These are phyloP conservation scores for Pichia thaimueangensis DNA, from an alignment of 805 yeast species.

Conservation along the genomic window DNA sequence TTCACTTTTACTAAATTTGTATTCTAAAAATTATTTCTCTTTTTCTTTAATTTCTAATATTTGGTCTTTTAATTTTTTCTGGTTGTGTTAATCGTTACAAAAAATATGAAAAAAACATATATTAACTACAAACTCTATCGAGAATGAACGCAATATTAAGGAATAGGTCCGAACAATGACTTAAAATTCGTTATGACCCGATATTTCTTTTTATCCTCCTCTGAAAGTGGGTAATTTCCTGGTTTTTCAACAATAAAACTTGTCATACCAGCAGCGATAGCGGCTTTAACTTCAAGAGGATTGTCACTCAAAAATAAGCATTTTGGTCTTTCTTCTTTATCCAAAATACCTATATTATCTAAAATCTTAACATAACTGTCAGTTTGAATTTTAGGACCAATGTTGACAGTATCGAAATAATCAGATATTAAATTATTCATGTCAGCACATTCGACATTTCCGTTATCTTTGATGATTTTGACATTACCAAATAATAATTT, in stretches of 20 bases:
- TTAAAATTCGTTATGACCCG: conserved; percentile 27
- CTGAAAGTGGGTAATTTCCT: conserved; percentile 56
- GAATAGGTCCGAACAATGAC: neutral
- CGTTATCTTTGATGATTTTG: conserved; percentile 25
- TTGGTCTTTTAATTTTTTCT: too few species aligned
- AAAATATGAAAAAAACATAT: too few species aligned
- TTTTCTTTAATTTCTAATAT: too few species aligned
- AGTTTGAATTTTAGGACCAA: conserved; percentile 62
- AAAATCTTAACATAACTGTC: conserved; percentile 57
- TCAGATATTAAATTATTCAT: conserved; percentile 50
- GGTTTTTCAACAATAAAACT: conserved; percentile 60
- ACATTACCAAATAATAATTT: conserved; percentile 68
- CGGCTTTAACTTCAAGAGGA: conserved; percentile 70
- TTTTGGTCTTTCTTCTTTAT: conserved; percentile 19
- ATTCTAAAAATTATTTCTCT: neutral
- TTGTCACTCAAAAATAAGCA: conserved; percentile 77
- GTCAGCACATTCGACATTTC: conserved; percentile 32
- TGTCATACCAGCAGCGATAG: conserved; percentile 54
- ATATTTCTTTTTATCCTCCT: conserved; percentile 27
- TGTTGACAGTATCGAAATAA: conserved; percentile 80
- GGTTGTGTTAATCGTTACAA: too few species aligned
- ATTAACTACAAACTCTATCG: too few species aligned
- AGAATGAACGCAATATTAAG: too few species aligned
- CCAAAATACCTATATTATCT: conserved; percentile 13
- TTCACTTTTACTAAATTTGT: too few species aligned